phyloP scores from a whole-genome alignment of 352 stramenopile species.

The Pythium phragmiticola region DNA sequence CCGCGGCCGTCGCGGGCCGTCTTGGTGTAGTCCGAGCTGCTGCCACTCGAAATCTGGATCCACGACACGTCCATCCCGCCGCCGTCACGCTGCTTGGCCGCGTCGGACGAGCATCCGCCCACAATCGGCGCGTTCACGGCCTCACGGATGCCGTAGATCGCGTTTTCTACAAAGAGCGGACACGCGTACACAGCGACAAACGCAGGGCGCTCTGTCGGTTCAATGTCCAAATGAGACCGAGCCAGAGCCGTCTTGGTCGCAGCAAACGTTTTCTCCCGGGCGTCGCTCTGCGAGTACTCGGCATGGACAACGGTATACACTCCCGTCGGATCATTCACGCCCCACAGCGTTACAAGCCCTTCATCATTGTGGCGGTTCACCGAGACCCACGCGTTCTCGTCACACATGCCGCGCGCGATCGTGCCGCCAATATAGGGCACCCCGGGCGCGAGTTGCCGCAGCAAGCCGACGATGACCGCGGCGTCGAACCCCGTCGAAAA shows the following conservation, averaged over 20 bases:
- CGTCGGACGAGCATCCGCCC: slow-evolving; percentile 81
- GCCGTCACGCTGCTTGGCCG: slow-evolving; percentile 63
- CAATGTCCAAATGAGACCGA: slow-evolving; percentile 49
- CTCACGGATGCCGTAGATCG: slow-evolving; percentile 80
- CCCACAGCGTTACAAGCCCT: slow-evolving; percentile 81
- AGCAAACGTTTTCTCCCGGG: slow-evolving; percentile 73
- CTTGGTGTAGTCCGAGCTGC: slow-evolving; percentile 78
- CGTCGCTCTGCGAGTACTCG: slow-evolving; percentile 80
- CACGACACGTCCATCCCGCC: slow-evolving; percentile 65
- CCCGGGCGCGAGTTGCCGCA: slow-evolving; percentile 71
- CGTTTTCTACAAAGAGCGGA: slow-evolving; percentile 78
- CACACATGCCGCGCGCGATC: slow-evolving; percentile 81
- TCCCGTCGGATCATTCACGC: slow-evolving; percentile 80
- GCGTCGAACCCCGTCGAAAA: slow-evolving; percentile 84
- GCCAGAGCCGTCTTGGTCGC: slow-evolving; percentile 66
- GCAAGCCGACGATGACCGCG: slow-evolving; percentile 64
- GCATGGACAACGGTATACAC: slow-evolving; percentile 81
- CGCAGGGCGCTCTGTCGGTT: slow-evolving; percentile 67
- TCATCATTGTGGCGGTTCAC: slow-evolving; percentile 85
- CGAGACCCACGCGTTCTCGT: slow-evolving; percentile 86
- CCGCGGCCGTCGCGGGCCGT: slow-evolving; percentile 64
- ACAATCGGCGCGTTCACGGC: slow-evolving; percentile 80
- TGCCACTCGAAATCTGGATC: slow-evolving; percentile 88
- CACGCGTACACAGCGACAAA: slow-evolving; percentile 83
- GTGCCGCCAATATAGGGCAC: slow-evolving; percentile 85